Conservation (phyloP, 1,284 basidiomycete genomes). For the Athelia sp. region DNA sequence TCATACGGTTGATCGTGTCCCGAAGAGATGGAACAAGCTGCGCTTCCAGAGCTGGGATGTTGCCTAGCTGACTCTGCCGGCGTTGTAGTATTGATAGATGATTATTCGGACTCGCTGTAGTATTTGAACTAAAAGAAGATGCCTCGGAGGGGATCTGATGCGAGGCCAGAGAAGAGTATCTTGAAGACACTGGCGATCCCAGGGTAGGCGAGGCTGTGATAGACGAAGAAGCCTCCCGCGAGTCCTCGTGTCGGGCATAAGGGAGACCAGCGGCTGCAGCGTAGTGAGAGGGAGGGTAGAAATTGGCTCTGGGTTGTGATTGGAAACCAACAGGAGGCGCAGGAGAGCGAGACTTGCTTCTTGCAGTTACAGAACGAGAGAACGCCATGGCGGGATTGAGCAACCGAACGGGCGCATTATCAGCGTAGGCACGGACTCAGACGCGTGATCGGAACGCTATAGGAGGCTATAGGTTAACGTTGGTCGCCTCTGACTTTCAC, state of each 20-base stretch:
- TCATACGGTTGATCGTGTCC: conserved; percentile 71
- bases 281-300: conserved; percentile 60
- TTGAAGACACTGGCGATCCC: neutral
- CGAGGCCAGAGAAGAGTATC: neutral
- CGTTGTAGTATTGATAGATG: conserved; percentile 13
- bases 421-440: no score
- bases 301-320: conserved; percentile 28
- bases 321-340: conserved; percentile 17
- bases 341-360: conserved; percentile 25
- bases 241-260: conserved; percentile 13
- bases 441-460: no score
- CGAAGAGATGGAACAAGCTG: conserved; percentile 62
- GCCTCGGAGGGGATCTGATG: no score
- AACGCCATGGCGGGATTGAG: conserved; percentile 16
- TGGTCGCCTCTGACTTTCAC: no score
- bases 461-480: no score
- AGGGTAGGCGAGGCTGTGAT: neutral
- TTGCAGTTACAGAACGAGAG: conserved; percentile 18
- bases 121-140: conserved; percentile 5
- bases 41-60: conserved; percentile 53
- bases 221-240: neutral
- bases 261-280: conserved; percentile 52
- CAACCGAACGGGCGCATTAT: neutral
- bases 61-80: conserved; percentile 41
- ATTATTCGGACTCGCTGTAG: conserved; percentile 10